Evolutionary conservation across 306 rosid genomes (phyloP), one percentile per base, ranked within the genome.

Genomic region (Sesbania bispinosa): DNA sequence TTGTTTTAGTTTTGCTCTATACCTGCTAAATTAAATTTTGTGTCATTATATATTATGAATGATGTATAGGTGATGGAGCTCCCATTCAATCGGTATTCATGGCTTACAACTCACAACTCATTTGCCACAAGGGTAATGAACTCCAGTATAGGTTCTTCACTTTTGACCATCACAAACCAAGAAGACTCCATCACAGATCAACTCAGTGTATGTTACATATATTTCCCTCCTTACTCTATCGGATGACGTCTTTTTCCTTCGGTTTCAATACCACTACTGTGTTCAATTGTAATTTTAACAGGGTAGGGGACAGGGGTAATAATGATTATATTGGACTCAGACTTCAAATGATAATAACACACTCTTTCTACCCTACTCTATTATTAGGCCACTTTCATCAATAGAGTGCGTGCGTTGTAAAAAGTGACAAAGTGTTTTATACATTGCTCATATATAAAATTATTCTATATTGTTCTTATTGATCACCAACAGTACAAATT

Each of bases 61-160:
- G 46, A 55, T 66, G n/a, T 45, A 21, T 45, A 76, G 75, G 69
- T 33, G 43, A 67, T 55, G 62, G 80, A 67, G 38, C 75, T 76
- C 6, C 80, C 80, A 43, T 76, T 76, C 18, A 76, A 76, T 46
- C 69, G 8, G 0, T 76, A 76, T 35, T 76, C 80, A 76, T 67
- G 80, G 80, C 80, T 76, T 57, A 67, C 75, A 67, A 76, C 80
- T 3, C 80, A 76, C 48, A 76, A 76, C 24, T 76, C 80, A 10
- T 76, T 55, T 9, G 80, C 75, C 3, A 43, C 45, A 21, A 67
- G 7, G 42, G 53, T 16, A 32, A 24, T 39, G 1, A 76, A 76
- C 19, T 76, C 55, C 7, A 67, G 52, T 46, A 3, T 29, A 45
- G 6, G 36, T 41, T 33, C 19, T 33, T 60, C 36, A 67, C 15